Evolutionary conservation across 2,329 filamentous ascomycete species (phyloP), one percentile per base, ranked within the genome.

Genomic region (Colletotrichum sp.): DNA sequence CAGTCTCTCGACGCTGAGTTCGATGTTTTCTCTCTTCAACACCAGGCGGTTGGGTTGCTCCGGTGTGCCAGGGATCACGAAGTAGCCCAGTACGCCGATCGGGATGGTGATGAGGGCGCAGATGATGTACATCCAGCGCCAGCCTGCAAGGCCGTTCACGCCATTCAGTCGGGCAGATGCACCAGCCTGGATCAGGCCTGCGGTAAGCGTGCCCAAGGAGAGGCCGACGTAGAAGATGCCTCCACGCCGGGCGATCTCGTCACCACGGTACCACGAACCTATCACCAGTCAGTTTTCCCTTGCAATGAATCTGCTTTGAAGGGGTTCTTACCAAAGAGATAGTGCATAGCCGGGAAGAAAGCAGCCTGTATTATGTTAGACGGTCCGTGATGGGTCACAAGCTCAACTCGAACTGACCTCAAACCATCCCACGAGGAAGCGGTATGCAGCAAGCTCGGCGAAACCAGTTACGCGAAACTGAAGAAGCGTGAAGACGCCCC

Each of bases 401-500:
- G 19, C 16, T 30, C 25, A 7, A 36, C 2, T 15, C 0, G 2
- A 22, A 44, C 67, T 30, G 19, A 69, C 67, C 64, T 75, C 82
- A 55, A 84, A 81, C n/a, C 83, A 79, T 3, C 83, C 83, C 2
- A 84, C 78, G 32, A 84, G 82, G 66, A 86, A 86, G 3, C 84
- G 79, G 19, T 75, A 75, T 9, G 74, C 74, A 9, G 74, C 74
- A 11, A 75, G 84, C 72, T 39, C 78, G 36, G 30, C 71, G 27
- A 36, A 82, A 48, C 48, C 82, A 78, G 67, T 75, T 75, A 79
- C 16, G 52, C 77, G 65, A 78, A 59, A 55, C 74, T 77, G 59
- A 76, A 91, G 82, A 15, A 92, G 83, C 0, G 90, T 92, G 75
- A 92, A 90, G 34, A 91, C 80, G 0, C 90, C 90, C 90, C 91